Evolutionary conservation across 2,329 filamentous ascomycete species (phyloP).

Genomic region (Ceratocystiopsis sp.): DNA sequence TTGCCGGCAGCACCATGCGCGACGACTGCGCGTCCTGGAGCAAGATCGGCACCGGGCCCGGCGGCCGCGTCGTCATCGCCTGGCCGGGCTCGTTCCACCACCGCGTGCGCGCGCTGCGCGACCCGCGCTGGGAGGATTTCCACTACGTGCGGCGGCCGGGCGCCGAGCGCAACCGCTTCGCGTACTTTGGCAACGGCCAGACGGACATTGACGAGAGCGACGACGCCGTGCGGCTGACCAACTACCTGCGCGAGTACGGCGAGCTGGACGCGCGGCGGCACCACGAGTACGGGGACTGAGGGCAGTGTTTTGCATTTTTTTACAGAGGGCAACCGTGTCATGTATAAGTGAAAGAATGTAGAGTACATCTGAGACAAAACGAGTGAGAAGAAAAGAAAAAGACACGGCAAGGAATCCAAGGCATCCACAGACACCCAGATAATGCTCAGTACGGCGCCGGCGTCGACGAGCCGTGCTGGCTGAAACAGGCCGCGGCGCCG

Average conservation of each 20-base stretch:
- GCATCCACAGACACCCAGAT: too few relatives aligned
- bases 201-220: constrained; percentile 1
- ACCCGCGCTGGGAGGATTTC: constrained; percentile 9
- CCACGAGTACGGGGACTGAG: neutral
- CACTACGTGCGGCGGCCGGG: constrained; percentile 3
- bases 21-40: constrained; percentile 8
- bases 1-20: constrained; percentile 3
- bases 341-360: too few relatives aligned
- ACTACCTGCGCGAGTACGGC: neutral
- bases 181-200: constrained; percentile 8
- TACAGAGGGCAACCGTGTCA: too few relatives aligned
- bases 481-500: constrained; percentile 5
- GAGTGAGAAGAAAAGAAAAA: too few relatives aligned
- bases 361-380: too few relatives aligned
- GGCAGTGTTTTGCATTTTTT: too few relatives aligned
- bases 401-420: too few relatives aligned
- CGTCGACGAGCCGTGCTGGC: neutral
- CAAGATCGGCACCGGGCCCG: constrained; percentile 4
- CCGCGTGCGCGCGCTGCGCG: constrained; percentile 1
- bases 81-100: constrained; percentile 10
- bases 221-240: constrained; percentile 2
- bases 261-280: neutral
- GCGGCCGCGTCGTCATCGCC: constrained; percentile 3
- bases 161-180: constrained; percentile 4
- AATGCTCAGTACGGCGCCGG: neutral